These are phyloP conservation scores for Heimioporus punctisporus DNA, from an alignment of 1,284 basidiomycete species.

Conservation along the genomic window DNA sequence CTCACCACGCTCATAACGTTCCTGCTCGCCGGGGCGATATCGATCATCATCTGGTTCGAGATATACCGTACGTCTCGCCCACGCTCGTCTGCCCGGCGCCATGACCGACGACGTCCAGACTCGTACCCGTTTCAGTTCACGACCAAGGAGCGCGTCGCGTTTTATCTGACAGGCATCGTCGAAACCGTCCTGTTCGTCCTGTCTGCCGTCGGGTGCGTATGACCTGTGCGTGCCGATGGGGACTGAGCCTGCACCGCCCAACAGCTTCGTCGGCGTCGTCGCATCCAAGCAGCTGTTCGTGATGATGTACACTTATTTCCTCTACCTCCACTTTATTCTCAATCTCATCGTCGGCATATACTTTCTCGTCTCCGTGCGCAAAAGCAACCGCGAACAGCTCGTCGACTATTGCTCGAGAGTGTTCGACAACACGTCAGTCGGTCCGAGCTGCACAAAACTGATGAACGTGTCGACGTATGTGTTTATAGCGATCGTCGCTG, in stretches of 20 bases:
- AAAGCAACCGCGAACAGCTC: constrained; percentile 44
- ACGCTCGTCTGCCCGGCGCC: neutral
- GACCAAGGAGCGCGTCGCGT: constrained; percentile 40
- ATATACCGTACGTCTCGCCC: constrained; percentile 46
- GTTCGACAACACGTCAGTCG: constrained; percentile 41
- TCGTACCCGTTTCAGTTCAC: constrained; percentile 36
- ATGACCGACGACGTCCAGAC: constrained; percentile 13
- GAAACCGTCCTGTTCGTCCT: constrained; percentile 52
- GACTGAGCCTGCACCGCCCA: constrained; percentile 3
- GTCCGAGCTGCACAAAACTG: constrained; percentile 47
- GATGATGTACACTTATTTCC: constrained; percentile 54
- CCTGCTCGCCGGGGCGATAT: constrained; percentile 50
- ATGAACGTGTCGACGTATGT: constrained; percentile 44
- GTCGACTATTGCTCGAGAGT: constrained; percentile 47
- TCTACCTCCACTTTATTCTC: constrained; percentile 59
- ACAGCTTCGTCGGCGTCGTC: constrained; percentile 59
- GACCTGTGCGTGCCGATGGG: neutral
- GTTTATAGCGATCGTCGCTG: constrained; percentile 45
- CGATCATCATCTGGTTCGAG: constrained; percentile 61
- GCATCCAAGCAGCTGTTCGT: constrained; percentile 63
- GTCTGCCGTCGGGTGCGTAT: constrained; percentile 55
- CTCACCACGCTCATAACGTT: constrained; percentile 53
- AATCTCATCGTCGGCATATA: constrained; percentile 56
- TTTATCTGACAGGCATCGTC: constrained; percentile 50
- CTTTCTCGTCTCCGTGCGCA: constrained; percentile 51